These are phyloP conservation scores for Ogataea allantospora DNA, from an alignment of 805 yeast species.

Conservation along the genomic window DNA sequence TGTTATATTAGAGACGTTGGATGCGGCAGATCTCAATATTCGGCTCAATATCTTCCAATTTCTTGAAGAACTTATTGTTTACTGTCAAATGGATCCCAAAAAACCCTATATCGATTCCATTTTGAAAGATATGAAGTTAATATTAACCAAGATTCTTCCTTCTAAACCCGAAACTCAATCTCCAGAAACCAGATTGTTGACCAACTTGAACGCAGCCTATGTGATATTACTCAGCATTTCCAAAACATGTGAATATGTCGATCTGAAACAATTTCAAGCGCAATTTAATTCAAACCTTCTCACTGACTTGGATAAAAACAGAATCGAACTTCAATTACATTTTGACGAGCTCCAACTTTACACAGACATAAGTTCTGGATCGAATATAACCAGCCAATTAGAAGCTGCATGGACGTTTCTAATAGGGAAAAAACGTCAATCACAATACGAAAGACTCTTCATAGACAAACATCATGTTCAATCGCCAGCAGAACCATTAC, in stretches of 20 bases:
- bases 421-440: constrained; percentile 45
- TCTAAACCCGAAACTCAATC: constrained; percentile 13
- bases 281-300: constrained; percentile 36
- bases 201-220: constrained; percentile 30
- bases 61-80: constrained; percentile 56
- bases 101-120: constrained; percentile 24
- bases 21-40: constrained; percentile 52
- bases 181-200: constrained; percentile 25
- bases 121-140: constrained; percentile 33
- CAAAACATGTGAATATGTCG: constrained; percentile 15
- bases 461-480: constrained; percentile 36
- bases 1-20: constrained; percentile 60
- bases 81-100: constrained; percentile 27
- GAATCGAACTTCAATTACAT: constrained; percentile 30
- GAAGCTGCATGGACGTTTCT: constrained; percentile 46
- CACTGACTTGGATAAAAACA: constrained; percentile 37
- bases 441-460: constrained; percentile 48
- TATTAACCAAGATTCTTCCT: constrained; percentile 39
- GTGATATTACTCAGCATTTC: constrained; percentile 29
- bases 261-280: constrained; percentile 24
- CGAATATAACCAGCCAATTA: constrained; percentile 1
- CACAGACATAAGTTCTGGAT: neutral
- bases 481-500: constrained; percentile 6
- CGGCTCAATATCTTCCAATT: constrained; percentile 69
- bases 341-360: constrained; percentile 30